Evolutionary conservation across 2,329 filamentous ascomycete species (phyloP).

Genomic region (Monilinia laxa): DNA sequence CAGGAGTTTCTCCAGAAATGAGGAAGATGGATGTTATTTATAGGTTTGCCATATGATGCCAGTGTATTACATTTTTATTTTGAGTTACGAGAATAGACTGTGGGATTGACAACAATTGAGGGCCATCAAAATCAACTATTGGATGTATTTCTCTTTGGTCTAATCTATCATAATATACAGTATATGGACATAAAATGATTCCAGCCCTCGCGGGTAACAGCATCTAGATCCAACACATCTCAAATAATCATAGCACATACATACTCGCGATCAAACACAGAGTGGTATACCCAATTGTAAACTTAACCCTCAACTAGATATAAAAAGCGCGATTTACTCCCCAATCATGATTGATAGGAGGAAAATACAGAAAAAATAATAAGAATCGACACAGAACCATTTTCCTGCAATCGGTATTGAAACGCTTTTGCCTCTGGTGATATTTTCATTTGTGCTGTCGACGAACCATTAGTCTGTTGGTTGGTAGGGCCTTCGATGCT

Average conservation of each 20-base stretch:
- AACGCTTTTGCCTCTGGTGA: background rate
- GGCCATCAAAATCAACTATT: too few relatives aligned
- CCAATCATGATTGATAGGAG: background rate
- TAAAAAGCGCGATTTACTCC: background rate
- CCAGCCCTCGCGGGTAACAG: background rate
- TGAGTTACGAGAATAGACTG: background rate
- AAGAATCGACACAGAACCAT: too few relatives aligned
- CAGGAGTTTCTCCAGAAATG: background rate
- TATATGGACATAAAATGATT: slow-evolving; percentile 2
- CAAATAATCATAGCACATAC: background rate
- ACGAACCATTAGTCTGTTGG: background rate
- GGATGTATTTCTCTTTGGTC: background rate
- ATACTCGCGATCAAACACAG: background rate
- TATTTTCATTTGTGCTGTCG: background rate
- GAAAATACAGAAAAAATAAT: too few relatives aligned
- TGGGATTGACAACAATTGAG: background rate
- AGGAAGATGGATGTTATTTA: background rate
- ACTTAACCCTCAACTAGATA: background rate
- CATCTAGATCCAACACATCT: background rate
- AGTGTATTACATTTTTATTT: background rate
- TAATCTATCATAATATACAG: background rate
- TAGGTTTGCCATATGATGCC: background rate
- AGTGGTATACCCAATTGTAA: background rate
- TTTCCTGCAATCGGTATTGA: background rate
- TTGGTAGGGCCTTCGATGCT: background rate